Evolutionary conservation across 495 filamentous ascomycete genomes (phyloP).

Genomic region (Penicillium goetzii): DNA sequence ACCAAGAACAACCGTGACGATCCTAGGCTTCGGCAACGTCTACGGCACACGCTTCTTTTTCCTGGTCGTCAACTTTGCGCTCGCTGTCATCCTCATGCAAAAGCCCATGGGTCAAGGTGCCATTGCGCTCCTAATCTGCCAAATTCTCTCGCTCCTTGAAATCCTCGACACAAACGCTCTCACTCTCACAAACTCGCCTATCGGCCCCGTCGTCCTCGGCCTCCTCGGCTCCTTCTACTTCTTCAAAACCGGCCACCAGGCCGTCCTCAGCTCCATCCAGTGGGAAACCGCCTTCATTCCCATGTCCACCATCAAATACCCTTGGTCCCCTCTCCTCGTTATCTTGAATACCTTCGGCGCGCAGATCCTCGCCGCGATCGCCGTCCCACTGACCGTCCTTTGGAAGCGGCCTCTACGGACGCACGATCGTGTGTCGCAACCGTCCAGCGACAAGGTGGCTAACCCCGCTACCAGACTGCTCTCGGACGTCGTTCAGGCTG

Average conservation of each 20-base stretch:
- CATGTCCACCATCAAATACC: constrained; percentile 78
- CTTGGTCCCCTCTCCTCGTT: constrained; percentile 83
- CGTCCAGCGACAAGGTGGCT: constrained; percentile 37
- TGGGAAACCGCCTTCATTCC: constrained; percentile 98
- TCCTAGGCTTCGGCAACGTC: constrained; percentile 89
- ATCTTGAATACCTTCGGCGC: constrained; percentile 85
- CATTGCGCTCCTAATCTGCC: constrained; percentile 76
- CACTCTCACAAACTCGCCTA: constrained; percentile 60
- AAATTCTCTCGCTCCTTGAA: constrained; percentile 85
- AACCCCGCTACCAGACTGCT: constrained; percentile 59
- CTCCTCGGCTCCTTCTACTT: constrained; percentile 88
- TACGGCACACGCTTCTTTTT: constrained; percentile 91
- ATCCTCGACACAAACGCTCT: constrained; percentile 80
- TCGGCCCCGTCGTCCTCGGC: constrained; percentile 84
- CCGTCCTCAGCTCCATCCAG: constrained; percentile 83
- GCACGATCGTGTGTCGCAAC: constrained; percentile 32
- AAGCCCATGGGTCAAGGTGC: constrained; percentile 94
- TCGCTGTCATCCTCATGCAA: constrained; percentile 76
- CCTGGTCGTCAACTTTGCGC: constrained; percentile 74
- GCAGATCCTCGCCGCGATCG: constrained; percentile 77
- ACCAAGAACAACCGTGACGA: constrained; percentile 63
- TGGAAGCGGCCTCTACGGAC: constrained; percentile 73
- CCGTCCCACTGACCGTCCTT: constrained; percentile 78
- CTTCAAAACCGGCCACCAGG: constrained; percentile 98
- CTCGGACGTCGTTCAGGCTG: constrained; percentile 67